phyloP scores from a whole-genome alignment of 2,329 filamentous ascomycete genomes.

The Paecilomyces variotii region DNA sequence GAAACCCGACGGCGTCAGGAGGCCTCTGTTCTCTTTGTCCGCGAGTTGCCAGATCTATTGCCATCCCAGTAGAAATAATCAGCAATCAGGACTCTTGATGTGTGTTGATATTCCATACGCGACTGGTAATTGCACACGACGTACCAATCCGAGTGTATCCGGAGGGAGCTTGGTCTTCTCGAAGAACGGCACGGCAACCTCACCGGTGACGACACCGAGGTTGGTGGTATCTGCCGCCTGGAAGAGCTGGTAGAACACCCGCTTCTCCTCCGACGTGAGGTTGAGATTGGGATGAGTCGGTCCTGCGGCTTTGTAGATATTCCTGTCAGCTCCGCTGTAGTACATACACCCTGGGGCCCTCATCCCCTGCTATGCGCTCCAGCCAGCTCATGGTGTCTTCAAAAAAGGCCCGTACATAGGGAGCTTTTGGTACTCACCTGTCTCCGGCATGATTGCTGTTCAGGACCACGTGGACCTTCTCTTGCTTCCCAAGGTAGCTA shows the following conservation, averaged over 20 bases:
- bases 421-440: slow-evolving; percentile 6
- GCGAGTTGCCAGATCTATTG: slow-evolving; percentile 96
- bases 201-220: slow-evolving; percentile 89
- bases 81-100: slow-evolving; percentile 1
- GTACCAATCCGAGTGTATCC: slow-evolving; percentile 76
- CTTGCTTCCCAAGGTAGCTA: not conserved
- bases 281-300: slow-evolving; percentile 61
- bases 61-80: not conserved
- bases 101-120: not conserved
- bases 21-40: slow-evolving; percentile 90
- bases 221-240: slow-evolving; percentile 84
- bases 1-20: slow-evolving; percentile 88
- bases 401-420: not conserved
- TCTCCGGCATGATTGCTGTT: slow-evolving; percentile 10
- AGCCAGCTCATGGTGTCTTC: not conserved
- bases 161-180: slow-evolving; percentile 88
- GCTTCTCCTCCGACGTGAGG: slow-evolving; percentile 84
- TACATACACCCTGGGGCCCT: not conserved
- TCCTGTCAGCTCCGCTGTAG: slow-evolving; percentile 16
- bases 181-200: slow-evolving; percentile 95
- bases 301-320: slow-evolving; percentile 8
- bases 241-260: slow-evolving; percentile 87
- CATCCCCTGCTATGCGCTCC: not conserved
- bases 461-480: not conserved
- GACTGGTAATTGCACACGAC: slow-evolving; percentile 21